Evolutionary conservation across 2,329 filamentous ascomycete genomes (phyloP), one percentile per base, ranked within the genome.

Genomic region (Penicillium sp.): DNA sequence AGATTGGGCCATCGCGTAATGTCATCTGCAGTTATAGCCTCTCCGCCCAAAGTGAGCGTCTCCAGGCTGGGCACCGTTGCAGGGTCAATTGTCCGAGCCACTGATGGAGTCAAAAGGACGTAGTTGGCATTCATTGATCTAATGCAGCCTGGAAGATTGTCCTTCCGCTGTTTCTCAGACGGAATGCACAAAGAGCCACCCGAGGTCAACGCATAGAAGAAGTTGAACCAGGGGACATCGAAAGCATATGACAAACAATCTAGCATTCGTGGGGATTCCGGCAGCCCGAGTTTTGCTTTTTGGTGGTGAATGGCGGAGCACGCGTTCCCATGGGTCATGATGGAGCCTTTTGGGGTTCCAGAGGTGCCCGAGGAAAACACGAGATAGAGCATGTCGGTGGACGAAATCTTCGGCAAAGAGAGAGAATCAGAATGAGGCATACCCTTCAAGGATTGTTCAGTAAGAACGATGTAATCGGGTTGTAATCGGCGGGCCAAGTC

Each of bases 171-270:
- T 9, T n/a, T 31, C 11, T 50, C 48, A 5, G 4, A 4, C 4
- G 48, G 48, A 31, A 50, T 50, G n/a, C 48, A 50, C 5, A 50
- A 22, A 16, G 41, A 50, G n/a, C 32, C 41, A 21, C 48, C 48
- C 8, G 27, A 6, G n/a, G 29, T 45, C 4, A 50, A 22, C 11
- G 41, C 38, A 10, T 50, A 41, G 14, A 50, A 29, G 8, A 32
- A 27, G 5, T 50, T 50, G 11, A 32, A 50, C 48, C 48, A 50
- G 9, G 41, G 18, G 3, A 45, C 48, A 5, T 50, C 48, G 34
- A 50, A 50, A 3, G 18, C 34, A 8, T 50, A 50, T 6, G 48
- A 50, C 9, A 39, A 21, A 45, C 44, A 50, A n/a, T 50, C 48
- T 13, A 45, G 38, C 13, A 50, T 34, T 4, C 40, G 31, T 1